phyloP scores from a whole-genome alignment of 2,329 filamentous ascomycete species.

The Colletotrichum orbiculare region DNA sequence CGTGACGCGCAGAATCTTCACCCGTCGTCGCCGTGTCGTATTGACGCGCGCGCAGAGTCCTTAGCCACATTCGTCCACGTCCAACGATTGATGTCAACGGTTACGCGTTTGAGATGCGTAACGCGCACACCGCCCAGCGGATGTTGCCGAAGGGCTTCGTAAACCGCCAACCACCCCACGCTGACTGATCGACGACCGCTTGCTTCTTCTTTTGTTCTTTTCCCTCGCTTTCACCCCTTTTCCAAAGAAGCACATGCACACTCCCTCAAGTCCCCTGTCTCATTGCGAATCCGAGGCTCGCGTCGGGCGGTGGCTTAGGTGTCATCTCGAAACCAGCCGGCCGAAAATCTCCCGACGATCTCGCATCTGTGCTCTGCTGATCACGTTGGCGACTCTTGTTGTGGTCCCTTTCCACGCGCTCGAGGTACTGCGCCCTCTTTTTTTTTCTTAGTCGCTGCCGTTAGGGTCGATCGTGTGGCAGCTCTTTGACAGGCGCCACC shows the following conservation, averaged over 20 bases:
- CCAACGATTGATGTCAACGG: no score
- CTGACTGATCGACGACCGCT: no score
- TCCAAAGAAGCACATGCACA: no score
- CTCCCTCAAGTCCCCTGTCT: no score
- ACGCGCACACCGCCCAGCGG: no score
- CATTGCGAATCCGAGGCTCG: background rate
- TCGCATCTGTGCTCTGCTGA: constrained; percentile 18
- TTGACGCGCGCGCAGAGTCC: no score
- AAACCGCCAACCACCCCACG: no score
- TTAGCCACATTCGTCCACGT: no score
- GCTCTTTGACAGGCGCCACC: constrained; percentile 24
- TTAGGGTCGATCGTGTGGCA: constrained; percentile 23
- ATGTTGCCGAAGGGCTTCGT: no score
- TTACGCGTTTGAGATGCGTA: no score
- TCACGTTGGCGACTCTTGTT: constrained; percentile 4
- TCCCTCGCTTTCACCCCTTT: no score
- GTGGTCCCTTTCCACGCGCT: background rate
- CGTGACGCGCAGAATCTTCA: constrained; percentile 1
- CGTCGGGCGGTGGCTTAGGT: constrained; percentile 1
- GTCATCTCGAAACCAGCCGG: constrained; percentile 5
- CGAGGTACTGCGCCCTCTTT: constrained; percentile 10
- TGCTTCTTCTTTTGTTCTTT: no score
- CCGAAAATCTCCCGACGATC: constrained; percentile 14
- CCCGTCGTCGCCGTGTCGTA: background rate
- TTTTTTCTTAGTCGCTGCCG: background rate